Percentiles rank a stretch among this genome's conserved stretches.
These are phyloP conservation scores for Cladophialophora chaetospira DNA, from an alignment of 2,329 filamentous ascomycete genomes.

Conservation along the genomic window DNA sequence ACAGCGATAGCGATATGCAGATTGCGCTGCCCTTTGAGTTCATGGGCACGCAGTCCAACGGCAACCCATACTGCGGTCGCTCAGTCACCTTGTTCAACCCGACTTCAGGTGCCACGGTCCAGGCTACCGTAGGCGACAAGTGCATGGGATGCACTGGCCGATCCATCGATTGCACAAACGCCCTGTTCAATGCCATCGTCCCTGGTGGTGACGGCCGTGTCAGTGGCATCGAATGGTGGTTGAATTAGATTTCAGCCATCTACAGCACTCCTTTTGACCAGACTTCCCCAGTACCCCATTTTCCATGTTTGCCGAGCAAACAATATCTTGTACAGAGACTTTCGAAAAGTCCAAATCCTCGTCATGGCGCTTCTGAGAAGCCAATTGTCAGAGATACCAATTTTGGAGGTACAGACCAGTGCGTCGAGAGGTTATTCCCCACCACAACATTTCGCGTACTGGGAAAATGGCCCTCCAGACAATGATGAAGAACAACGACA, in stretches of 20 bases:
- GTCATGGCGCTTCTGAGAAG: slow-evolving; percentile 8
- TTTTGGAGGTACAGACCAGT: no score
- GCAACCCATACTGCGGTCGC: slow-evolving; percentile 70
- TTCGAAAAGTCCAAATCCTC: not conserved
- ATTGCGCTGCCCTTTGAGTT: slow-evolving; percentile 68
- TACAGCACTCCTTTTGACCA: not conserved
- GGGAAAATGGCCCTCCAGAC: not conserved
- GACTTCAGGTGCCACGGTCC: slow-evolving; percentile 55
- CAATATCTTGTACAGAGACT: not conserved
- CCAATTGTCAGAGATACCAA: slow-evolving; percentile 1
- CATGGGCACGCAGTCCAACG: slow-evolving; percentile 67
- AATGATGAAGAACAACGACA: slow-evolving; percentile 10
- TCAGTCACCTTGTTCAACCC: slow-evolving; percentile 63
- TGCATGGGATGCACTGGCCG: slow-evolving; percentile 66
- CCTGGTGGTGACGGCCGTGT: slow-evolving; percentile 44
- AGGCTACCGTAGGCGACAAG: slow-evolving; percentile 69
- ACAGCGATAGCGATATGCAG: slow-evolving; percentile 59
- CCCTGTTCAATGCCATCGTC: slow-evolving; percentile 42
- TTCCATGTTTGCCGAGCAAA: slow-evolving; percentile 6
- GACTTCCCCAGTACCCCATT: not conserved
- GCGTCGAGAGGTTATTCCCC: no score
- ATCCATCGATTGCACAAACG: slow-evolving; percentile 36
- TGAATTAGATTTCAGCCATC: slow-evolving; percentile 30
- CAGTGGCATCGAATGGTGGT: slow-evolving; percentile 46
- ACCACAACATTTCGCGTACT: not conserved